Evolutionary conservation across 2,329 filamentous ascomycete species (phyloP).

Genomic region (Leptographium radiaticola): DNA sequence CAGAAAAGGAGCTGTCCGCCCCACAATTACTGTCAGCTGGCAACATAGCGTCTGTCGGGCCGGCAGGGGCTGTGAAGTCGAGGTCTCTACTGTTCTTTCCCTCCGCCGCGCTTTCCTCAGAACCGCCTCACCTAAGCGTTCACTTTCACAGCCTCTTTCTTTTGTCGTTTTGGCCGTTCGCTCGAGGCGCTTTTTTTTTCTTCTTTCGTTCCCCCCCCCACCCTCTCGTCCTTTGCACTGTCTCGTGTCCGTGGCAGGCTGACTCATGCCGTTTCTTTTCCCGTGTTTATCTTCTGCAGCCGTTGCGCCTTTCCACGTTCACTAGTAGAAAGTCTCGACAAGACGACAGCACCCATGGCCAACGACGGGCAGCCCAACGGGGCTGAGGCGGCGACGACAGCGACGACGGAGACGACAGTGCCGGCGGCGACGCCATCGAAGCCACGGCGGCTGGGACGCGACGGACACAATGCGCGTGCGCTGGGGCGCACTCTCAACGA

Average conservation of each 20-base stretch:
- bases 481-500: slow-evolving; percentile 51
- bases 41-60: not conserved
- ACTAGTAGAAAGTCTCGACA: too few relatives aligned
- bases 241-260: not conserved
- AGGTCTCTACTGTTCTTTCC: not conserved
- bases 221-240: not conserved
- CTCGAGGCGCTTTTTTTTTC: not conserved
- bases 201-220: not conserved
- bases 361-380: too few relatives aligned
- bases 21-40: not conserved
- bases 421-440: slow-evolving; percentile 3
- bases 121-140: not conserved
- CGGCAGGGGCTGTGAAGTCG: not conserved
- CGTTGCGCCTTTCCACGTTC: not conserved
- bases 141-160: not conserved
- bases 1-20: too few relatives aligned
- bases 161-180: not conserved
- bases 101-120: not conserved
- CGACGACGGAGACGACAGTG: not conserved
- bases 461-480: slow-evolving; percentile 49
- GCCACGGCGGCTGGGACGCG: slow-evolving; percentile 23
- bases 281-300: too few relatives aligned
- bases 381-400: not conserved
- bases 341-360: too few relatives aligned
- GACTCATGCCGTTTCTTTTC: too few relatives aligned